Evolutionary conservation across 129 eudicot species (phyloP).

Genomic region (Glebionis coronaria): DNA sequence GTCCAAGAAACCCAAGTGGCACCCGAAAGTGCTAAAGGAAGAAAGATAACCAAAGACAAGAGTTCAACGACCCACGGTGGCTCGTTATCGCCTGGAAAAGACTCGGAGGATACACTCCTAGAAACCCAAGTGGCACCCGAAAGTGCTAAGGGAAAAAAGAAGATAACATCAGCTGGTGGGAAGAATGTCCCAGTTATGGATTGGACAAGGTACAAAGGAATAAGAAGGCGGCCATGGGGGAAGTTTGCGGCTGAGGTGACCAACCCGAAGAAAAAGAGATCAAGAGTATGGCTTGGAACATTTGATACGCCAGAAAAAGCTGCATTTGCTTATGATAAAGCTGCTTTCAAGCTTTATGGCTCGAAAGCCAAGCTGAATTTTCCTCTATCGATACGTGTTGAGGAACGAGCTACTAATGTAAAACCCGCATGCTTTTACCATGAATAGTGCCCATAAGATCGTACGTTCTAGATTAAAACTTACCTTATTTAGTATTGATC

Average conservation of each 20-base stretch:
- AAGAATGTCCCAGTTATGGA: slow-evolving; percentile 20
- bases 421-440: too few relatives aligned
- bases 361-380: slow-evolving; percentile 45
- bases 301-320: slow-evolving; percentile 61
- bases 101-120: neutral
- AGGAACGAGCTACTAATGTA: neutral
- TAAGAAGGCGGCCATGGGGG: slow-evolving; percentile 59
- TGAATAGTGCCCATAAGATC: too few relatives aligned
- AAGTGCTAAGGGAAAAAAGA: slow-evolving; percentile 10
- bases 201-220: slow-evolving; percentile 41
- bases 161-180: slow-evolving; percentile 9
- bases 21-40: too few relatives aligned
- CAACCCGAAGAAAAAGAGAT: slow-evolving; percentile 38
- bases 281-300: slow-evolving; percentile 50
- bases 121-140: neutral
- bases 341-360: slow-evolving; percentile 47
- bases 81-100: neutral
- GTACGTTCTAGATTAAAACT: too few relatives aligned
- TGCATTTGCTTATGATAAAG: slow-evolving; percentile 53
- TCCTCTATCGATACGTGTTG: slow-evolving; percentile 35
- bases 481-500: too few relatives aligned
- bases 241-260: slow-evolving; percentile 54
- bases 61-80: too few relatives aligned
- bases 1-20: too few relatives aligned
- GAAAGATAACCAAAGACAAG: too few relatives aligned